A percentile compares a stretch with the other conserved stretches of the same genome.
Evolutionary conservation across 2,329 filamentous ascomycete species (phyloP).

Genomic region (Penicillium glabrum): DNA sequence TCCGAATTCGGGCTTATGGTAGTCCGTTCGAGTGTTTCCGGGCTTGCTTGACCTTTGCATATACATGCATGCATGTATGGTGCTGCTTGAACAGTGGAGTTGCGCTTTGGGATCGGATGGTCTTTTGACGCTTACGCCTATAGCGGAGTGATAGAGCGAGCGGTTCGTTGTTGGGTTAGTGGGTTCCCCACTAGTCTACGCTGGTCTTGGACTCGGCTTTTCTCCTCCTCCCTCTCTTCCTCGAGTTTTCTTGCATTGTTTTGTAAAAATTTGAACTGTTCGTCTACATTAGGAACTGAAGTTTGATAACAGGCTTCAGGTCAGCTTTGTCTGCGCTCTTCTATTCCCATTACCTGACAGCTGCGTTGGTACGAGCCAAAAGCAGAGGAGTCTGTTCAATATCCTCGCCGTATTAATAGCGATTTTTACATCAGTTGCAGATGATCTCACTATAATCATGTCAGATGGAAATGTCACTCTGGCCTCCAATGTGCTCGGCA

Average conservation of each 20-base stretch:
- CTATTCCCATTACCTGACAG: not conserved
- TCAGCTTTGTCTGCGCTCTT: not conserved
- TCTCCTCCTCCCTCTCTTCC: not conserved
- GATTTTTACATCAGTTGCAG: not conserved
- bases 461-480: slow-evolving; percentile 7
- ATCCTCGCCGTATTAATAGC: too few relatives aligned
- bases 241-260: not conserved
- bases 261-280: not conserved
- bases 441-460: not conserved
- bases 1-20: not conserved
- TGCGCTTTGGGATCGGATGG: not conserved
- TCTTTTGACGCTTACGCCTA: not conserved
- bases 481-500: slow-evolving; percentile 29
- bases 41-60: not conserved
- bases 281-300: not conserved
- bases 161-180: not conserved
- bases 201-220: too few relatives aligned
- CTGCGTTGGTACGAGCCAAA: not conserved
- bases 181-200: not conserved
- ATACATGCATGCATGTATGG: not conserved
- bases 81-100: not conserved
- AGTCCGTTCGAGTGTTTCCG: not conserved
- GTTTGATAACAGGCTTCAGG: not conserved
- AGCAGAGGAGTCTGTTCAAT: too few relatives aligned
- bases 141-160: not conserved